phyloP scores from a whole-genome alignment of 2,329 filamentous ascomycete species.

The Talaromyces pinophilus region DNA sequence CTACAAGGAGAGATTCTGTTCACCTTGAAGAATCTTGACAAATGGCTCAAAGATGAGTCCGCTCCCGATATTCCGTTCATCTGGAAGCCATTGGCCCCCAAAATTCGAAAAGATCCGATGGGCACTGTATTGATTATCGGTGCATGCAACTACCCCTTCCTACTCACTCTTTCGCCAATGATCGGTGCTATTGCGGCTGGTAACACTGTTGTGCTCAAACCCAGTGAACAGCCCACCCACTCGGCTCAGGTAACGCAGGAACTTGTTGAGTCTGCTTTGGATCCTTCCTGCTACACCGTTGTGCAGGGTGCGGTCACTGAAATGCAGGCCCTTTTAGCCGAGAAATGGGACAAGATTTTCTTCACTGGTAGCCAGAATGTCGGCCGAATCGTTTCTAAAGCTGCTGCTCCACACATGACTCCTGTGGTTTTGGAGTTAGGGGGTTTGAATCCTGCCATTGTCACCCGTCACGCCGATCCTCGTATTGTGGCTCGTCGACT shows the following conservation, averaged over 20 bases:
- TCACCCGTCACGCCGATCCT: slow-evolving; percentile 80
- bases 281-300: slow-evolving; percentile 72
- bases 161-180: slow-evolving; percentile 74
- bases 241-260: slow-evolving; percentile 77
- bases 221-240: slow-evolving; percentile 76
- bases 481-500: slow-evolving; percentile 78
- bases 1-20: slow-evolving; percentile 78
- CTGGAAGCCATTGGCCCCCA: slow-evolving; percentile 70
- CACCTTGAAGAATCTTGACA: slow-evolving; percentile 72
- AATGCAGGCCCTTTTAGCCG: slow-evolving; percentile 76
- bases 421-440: slow-evolving; percentile 89
- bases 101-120: slow-evolving; percentile 82
- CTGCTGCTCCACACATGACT: slow-evolving; percentile 84
- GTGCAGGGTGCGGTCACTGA: slow-evolving; percentile 81
- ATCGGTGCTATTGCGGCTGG: slow-evolving; percentile 90
- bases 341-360: slow-evolving; percentile 98
- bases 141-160: slow-evolving; percentile 90
- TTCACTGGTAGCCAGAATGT: slow-evolving; percentile 83
- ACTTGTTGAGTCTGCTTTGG: slow-evolving; percentile 73
- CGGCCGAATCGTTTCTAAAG: slow-evolving; percentile 84
- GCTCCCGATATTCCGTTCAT: slow-evolving; percentile 68
- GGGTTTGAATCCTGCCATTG: slow-evolving; percentile 85
- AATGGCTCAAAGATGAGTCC: slow-evolving; percentile 80
- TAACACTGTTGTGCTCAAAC: slow-evolving; percentile 87
- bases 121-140: slow-evolving; percentile 83